Base-by-base conservation (phyloP, 805 yeast genomes). In the Hyphopichia homilentoma region DNA sequence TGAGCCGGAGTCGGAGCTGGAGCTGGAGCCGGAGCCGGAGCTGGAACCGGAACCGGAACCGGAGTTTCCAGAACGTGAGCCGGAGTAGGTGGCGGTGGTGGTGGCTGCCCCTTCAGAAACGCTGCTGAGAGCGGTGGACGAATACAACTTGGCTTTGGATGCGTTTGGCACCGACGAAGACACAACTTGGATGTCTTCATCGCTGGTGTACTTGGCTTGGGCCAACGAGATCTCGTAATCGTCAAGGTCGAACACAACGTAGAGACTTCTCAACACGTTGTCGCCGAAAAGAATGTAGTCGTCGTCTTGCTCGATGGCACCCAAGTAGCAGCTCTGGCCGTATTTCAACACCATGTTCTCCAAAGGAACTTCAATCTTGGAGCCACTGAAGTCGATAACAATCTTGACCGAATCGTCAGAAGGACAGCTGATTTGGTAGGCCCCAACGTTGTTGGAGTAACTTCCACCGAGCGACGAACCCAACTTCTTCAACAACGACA, bases 201-300 rank as follows among this genome's bases (percentile, higher is more conserved):
- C 51, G 33, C 43, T 30, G 21, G 62, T 45, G 33, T 53, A 52
- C 13, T 40, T 44, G 17, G 40, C 57, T 30, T 50, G 61, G 6
- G 65, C 84, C 48, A 82, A 43, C 3, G 84, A 76, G 23, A 82
- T 61, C 45, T 74, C 67, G 29, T 56, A 57, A 47, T 71, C 71
- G 20, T 77, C 84, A 32, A 79, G 57, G 52, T 83, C 82, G 53
- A 72, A 79, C 11, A 79, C 85, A 17, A 77, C 67, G 52, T 80
- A 82, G 2, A 81, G 79, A 36, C 73, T 68, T 33, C 84, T 65
- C 41, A 84, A 57, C 48, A 83, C 73, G 28, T 73, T 70, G 49
- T 81, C 88, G 7, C 93, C 93, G 22, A 84, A 61, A 34, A 79
- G 65, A 12, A 60, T 44, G 34, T 45, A 45, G 30, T 23, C 21